Percentiles rank a stretch among this genome's conserved stretches.
These are phyloP conservation scores for Crithidia sp. DNA, from an alignment of 208 protist genomes.

Conservation along the genomic window DNA sequence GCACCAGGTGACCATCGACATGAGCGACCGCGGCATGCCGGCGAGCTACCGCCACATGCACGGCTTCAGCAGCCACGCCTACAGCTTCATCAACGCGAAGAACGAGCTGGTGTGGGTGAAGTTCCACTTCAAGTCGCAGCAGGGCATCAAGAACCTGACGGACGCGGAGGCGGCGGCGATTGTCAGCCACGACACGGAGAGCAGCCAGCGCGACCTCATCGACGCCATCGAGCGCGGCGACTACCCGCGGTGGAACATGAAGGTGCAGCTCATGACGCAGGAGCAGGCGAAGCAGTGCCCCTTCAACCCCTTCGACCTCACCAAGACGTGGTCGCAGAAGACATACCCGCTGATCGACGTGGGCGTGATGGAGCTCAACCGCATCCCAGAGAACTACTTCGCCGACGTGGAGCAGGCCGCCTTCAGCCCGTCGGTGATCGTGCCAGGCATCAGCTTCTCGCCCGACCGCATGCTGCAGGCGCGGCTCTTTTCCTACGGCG, in stretches of 20 bases:
- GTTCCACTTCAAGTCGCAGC: conserved; percentile 76
- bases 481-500: conserved; percentile 73
- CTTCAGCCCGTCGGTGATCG: conserved; percentile 65
- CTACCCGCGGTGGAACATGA: conserved; percentile 60
- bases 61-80: conserved; percentile 64
- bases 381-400: conserved; percentile 90
- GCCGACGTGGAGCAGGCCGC: conserved; percentile 79
- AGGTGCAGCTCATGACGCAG: conserved; percentile 72
- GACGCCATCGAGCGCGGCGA: conserved; percentile 58
- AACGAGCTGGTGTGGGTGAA: conserved; percentile 68
- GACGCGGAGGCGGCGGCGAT: conserved; percentile 72
- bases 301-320: conserved; percentile 78
- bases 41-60: conserved; percentile 67
- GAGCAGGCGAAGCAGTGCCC: conserved; percentile 51
- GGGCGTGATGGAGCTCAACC: conserved; percentile 76
- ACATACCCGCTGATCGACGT: conserved; percentile 64
- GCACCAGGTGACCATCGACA: conserved; percentile 76
- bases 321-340: conserved; percentile 78
- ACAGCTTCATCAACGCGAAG: conserved; percentile 68
- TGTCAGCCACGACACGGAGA: conserved; percentile 54
- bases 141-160: conserved; percentile 65
- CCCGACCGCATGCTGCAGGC: conserved; percentile 78
- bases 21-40: conserved; percentile 68
- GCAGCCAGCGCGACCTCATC: conserved; percentile 72
- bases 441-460: conserved; percentile 81